Evolutionary conservation across 1,284 basidiomycete species (phyloP).

Genomic region (Marasmius sp.): DNA sequence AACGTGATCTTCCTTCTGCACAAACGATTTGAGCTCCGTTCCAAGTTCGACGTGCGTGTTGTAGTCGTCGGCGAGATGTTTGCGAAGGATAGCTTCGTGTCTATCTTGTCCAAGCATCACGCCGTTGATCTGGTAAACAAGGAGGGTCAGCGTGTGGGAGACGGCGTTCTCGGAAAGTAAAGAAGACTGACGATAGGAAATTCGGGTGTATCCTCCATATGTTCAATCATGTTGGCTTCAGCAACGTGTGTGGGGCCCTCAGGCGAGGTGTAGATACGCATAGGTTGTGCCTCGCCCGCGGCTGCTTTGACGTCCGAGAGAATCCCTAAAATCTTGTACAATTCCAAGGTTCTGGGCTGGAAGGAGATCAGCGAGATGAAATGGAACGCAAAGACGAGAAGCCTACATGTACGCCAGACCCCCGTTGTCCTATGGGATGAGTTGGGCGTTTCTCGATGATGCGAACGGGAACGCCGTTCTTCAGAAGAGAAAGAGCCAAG

Average conservation of each 20-base stretch:
- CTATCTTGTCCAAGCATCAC: constrained; percentile 23
- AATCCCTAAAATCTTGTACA: neutral
- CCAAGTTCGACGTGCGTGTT: constrained; percentile 27
- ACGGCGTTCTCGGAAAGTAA: neutral
- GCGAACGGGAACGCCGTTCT: constrained; percentile 16
- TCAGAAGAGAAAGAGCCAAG: constrained; percentile 14
- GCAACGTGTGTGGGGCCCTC: neutral
- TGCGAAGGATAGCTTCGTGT: constrained; percentile 27
- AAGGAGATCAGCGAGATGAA: neutral
- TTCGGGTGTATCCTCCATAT: neutral
- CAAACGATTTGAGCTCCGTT: constrained; percentile 26
- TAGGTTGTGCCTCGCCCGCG: neutral
- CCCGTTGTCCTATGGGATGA: constrained; percentile 14
- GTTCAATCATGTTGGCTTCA: neutral
- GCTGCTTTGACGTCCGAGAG: neutral
- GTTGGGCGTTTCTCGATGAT: constrained; percentile 16
- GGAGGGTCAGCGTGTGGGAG: neutral
- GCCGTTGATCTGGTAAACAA: constrained; percentile 4
- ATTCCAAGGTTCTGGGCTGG: neutral
- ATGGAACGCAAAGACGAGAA: neutral
- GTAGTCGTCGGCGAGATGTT: constrained; percentile 22
- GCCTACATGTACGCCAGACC: constrained; percentile 11
- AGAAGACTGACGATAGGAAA: neutral
- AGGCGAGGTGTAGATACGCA: neutral
- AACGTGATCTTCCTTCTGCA: constrained; percentile 23